Percentiles rank a stretch among this genome's conserved stretches.
Evolutionary conservation across 1,284 basidiomycete species (phyloP).

Genomic region (Thelephora terrestris): DNA sequence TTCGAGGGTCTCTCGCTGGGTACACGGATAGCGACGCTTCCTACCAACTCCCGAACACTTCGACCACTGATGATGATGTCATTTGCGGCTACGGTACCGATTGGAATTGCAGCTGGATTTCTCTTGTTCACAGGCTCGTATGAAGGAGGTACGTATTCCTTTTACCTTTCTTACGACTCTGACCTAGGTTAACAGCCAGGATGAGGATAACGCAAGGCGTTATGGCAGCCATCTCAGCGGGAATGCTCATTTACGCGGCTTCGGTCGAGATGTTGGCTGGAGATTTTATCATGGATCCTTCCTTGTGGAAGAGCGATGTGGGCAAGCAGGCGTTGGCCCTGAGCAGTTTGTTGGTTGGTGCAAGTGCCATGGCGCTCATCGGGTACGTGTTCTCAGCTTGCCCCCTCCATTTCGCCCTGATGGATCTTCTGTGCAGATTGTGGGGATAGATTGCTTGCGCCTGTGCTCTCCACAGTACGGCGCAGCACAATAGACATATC

Average conservation of each 20-base stretch:
- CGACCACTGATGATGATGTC: conserved; percentile 46
- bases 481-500: no score
- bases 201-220: conserved; percentile 52
- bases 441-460: no score
- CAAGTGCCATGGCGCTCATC: conserved; percentile 44
- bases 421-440: no score
- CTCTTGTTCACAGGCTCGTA: conserved; percentile 29
- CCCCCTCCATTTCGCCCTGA: no score
- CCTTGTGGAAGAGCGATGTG: conserved; percentile 30
- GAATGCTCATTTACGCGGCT: conserved; percentile 69
- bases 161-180: neutral
- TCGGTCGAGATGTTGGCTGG: conserved; percentile 76
- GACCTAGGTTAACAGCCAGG: conserved; percentile 23
- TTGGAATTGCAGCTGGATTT: conserved; percentile 52
- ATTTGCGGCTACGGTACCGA: conserved; percentile 64
- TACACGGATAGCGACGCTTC: conserved; percentile 61
- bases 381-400: conserved; percentile 16
- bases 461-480: no score
- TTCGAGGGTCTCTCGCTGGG: conserved; percentile 75
- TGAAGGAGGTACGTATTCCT: conserved; percentile 18
- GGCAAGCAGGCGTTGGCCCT: conserved; percentile 43
- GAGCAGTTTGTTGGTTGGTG: conserved; percentile 43
- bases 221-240: conserved; percentile 68
- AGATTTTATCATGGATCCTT: conserved; percentile 63
- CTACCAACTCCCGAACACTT: conserved; percentile 30